Conservation (phyloP, 805 yeast genomes). For the Jamesozyma spencerorum region DNA sequence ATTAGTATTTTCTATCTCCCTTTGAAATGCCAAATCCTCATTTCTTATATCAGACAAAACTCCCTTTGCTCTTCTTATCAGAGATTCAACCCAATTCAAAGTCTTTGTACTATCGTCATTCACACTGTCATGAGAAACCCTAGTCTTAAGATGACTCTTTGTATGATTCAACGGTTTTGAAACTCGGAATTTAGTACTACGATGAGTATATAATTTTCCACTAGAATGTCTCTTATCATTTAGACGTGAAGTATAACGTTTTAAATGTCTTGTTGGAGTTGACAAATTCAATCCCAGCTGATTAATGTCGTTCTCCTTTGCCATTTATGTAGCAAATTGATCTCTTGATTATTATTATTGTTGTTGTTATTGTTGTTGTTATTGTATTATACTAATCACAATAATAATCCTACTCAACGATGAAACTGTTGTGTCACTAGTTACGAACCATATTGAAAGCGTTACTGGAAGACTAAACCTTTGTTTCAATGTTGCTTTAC, state of each 20-base stretch:
- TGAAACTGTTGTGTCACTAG: too few species aligned
- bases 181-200: neutral
- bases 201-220: neutral
- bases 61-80: slow-evolving; percentile 19
- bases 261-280: slow-evolving; percentile 19
- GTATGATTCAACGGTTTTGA: neutral
- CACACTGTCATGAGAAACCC: neutral
- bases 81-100: slow-evolving; percentile 16
- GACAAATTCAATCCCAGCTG: slow-evolving; percentile 3
- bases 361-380: too few species aligned
- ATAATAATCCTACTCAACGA: too few species aligned
- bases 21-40: slow-evolving; percentile 2
- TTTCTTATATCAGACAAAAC: slow-evolving; percentile 14
- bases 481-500: too few species aligned
- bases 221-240: neutral
- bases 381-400: too few species aligned
- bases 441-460: too few species aligned
- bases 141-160: neutral
- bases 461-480: too few species aligned
- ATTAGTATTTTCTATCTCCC: slow-evolving; percentile 1
- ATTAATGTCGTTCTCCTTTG: neutral
- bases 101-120: slow-evolving; percentile 8
- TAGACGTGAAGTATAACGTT: slow-evolving; percentile 9
- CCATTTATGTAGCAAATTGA: neutral
- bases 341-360: too few species aligned